These are phyloP conservation scores for Colletotrichum lini DNA, from an alignment of 2,329 filamentous ascomycete species.

Conservation along the genomic window DNA sequence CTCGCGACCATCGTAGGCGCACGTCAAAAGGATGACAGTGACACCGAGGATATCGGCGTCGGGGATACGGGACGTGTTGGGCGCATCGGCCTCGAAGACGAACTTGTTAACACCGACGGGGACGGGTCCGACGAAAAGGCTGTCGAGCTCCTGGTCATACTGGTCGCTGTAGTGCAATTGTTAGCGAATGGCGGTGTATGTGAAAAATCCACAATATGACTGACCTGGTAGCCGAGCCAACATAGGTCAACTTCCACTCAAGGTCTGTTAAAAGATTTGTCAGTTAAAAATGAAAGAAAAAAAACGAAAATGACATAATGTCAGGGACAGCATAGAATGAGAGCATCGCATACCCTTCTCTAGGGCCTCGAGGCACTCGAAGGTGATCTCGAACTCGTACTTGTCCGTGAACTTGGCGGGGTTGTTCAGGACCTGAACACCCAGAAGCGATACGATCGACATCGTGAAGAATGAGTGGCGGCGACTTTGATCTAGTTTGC, in stretches of 20 bases:
- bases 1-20: conserved; percentile 95
- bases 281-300: background rate
- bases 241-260: conserved; percentile 99
- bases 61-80: conserved; percentile 91
- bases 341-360: conserved; percentile 79
- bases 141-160: conserved; percentile 98
- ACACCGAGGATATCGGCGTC: conserved; percentile 96
- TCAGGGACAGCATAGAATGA: background rate
- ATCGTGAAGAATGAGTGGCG: conserved; percentile 62
- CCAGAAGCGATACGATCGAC: conserved; percentile 96
- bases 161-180: conserved; percentile 77
- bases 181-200: conserved; percentile 39
- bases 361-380: conserved; percentile 94
- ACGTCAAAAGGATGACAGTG: conserved; percentile 95
- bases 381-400: conserved; percentile 98
- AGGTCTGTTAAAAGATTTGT: conserved; percentile 74
- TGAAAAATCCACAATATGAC: conserved; percentile 55
- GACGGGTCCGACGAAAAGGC: conserved; percentile 95
- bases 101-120: conserved; percentile 99
- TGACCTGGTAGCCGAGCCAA: conserved; percentile 97
- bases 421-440: conserved; percentile 97
- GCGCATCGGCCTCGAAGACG: conserved; percentile 94
- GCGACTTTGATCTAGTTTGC: conserved; percentile 17
- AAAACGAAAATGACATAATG: background rate
- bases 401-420: conserved; percentile 92